Evolutionary conservation across 1,284 basidiomycete genomes (phyloP), one percentile per base, ranked within the genome.

Genomic region (Ustanciosporium gigantosporum): DNA sequence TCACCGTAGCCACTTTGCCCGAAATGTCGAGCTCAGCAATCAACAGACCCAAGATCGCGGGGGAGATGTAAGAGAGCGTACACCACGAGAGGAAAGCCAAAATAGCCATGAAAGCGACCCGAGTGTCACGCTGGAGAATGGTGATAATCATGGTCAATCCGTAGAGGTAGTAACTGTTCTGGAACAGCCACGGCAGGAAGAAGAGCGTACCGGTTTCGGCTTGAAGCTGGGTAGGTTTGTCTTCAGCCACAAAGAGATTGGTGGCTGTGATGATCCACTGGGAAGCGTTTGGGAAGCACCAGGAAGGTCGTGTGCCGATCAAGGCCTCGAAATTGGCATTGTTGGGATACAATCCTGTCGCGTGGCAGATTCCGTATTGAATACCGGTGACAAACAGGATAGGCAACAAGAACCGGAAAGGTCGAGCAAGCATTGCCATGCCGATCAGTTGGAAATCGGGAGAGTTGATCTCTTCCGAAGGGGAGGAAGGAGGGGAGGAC

Each of bases 151-250:
- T 45, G 13, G 47, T 48, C 20, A 51, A 8, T 22, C 51, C 56
- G 20, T 65, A 65, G 13, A 58, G 31, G 36, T 65, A 65, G 48
- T 55, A 65, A 48, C 51, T 59, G 50, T 55, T 55, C 37, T 65
- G 61, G 45, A 65, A 58, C 36, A 59, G 49, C 61, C 61, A 65
- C 19, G 61, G 61, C 25, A 59, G 21, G 36, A 43, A 51, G 40
- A 50, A 65, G 25, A 65, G 46, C 1, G 50, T 38, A 2, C 55
- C 56, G 1, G 56, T 52, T 29, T 47, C 43, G n/a, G 17, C 31
- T 15, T 22, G 46, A 16, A 59, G 45, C 36, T 48, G 37, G 4
- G 47, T 41, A 4, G 56, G 43, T 11, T 32, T 27, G 41, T 59
- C 56, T 19, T 65, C 61, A 15, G 47, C 41, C 2, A 51, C 53